These are phyloP conservation scores for Fusarium hostae DNA, from an alignment of 2,329 filamentous ascomycete genomes.

Conservation along the genomic window DNA sequence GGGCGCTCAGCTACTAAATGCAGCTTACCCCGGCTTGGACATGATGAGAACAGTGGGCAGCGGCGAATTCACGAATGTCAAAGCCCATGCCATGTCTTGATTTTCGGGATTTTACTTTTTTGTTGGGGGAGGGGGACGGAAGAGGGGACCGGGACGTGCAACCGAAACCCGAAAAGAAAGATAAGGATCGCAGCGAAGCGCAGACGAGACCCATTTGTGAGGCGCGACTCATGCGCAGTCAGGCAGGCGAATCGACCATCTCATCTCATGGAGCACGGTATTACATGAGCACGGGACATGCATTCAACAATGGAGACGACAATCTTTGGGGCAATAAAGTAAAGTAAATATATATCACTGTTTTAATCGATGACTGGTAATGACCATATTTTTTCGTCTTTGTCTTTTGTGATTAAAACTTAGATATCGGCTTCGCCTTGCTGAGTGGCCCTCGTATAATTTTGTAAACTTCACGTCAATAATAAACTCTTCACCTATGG, in stretches of 20 bases:
- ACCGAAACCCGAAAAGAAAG: constrained; percentile 13
- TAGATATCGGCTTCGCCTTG: background rate
- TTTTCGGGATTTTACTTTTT: constrained; percentile 32
- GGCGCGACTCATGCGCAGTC: constrained; percentile 29
- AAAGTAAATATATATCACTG: constrained; percentile 43
- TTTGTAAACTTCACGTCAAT: background rate
- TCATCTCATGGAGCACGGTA: constrained; percentile 35
- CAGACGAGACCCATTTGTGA: constrained; percentile 37
- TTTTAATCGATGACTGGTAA: constrained; percentile 38
- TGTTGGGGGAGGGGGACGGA: constrained; percentile 34
- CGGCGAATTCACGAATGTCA: constrained; percentile 8
- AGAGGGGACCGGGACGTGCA: constrained; percentile 28
- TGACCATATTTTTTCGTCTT: constrained; percentile 6
- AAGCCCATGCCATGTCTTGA: constrained; percentile 28
- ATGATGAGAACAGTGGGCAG: constrained; percentile 36
- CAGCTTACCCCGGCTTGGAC: constrained; percentile 34
- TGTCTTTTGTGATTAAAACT: background rate
- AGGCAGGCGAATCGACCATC: constrained; percentile 17
- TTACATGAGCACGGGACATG: constrained; percentile 33
- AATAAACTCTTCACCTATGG: background rate
- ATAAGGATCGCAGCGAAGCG: constrained; percentile 41
- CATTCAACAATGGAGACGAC: constrained; percentile 30
- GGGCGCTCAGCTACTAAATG: constrained; percentile 27
- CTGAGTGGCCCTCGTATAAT: background rate
- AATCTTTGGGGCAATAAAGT: constrained; percentile 18